Evolutionary conservation across 164 flowering plant genomes (phyloP).

Genomic region (Buxus sempervirens): DNA sequence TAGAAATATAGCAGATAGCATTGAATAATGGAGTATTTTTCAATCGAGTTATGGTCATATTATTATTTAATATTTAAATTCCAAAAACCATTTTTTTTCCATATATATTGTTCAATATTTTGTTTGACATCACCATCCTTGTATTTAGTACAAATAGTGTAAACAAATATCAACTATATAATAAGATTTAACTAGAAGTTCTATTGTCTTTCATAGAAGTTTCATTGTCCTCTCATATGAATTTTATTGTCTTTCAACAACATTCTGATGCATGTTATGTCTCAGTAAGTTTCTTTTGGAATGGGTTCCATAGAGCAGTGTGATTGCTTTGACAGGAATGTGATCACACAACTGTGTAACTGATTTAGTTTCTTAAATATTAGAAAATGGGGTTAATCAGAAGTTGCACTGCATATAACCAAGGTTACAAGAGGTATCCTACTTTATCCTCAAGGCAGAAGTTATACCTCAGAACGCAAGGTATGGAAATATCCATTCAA

Average conservation of each 20-base stretch:
- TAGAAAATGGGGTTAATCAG: not conserved
- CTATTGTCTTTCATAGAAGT: not conserved
- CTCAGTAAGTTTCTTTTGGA: too few species aligned
- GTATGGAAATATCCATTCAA: slow-evolving; percentile 89
- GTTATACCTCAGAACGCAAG: slow-evolving; percentile 87
- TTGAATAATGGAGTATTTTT: too few species aligned
- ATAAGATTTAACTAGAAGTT: not conserved
- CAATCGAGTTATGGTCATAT: too few species aligned
- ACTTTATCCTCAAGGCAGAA: not conserved
- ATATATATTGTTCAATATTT: too few species aligned
- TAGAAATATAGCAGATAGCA: too few species aligned
- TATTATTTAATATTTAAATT: too few species aligned
- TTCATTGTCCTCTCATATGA: not conserved
- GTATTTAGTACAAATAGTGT: too few species aligned
- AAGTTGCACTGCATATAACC: not conserved
- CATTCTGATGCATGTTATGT: not conserved
- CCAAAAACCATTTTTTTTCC: too few species aligned
- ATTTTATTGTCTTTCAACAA: not conserved
- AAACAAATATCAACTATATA: too few species aligned
- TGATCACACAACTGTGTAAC: not conserved
- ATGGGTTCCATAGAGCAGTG: too few species aligned
- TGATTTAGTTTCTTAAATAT: not conserved
- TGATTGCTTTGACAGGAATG: too few species aligned
- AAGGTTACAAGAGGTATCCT: not conserved
- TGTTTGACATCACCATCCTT: too few species aligned